These are phyloP conservation scores for Plasmodium blacklocki DNA, from an alignment of 169 alveolate species.

Conservation along the genomic window DNA sequence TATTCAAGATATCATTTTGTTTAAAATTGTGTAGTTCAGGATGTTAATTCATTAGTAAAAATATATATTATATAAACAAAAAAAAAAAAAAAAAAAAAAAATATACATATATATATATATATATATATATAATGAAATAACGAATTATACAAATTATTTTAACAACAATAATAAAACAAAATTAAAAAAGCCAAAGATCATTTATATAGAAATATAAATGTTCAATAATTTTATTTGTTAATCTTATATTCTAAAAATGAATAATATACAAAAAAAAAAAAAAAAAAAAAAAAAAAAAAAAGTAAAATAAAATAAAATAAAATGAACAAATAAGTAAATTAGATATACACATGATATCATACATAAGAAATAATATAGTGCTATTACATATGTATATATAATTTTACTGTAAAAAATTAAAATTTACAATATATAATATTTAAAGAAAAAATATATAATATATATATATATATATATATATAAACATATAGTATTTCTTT, in stretches of 20 bases:
- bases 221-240: neutral
- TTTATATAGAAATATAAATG: constrained; percentile 7
- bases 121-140: neutral
- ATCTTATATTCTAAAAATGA: neutral
- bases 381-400: neutral
- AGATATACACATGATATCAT: too few species aligned
- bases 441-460: neutral
- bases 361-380: neutral
- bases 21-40: constrained; percentile 18
- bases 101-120: neutral
- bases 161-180: constrained; percentile 74
- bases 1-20: neutral
- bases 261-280: constrained; percentile 2
- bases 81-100: constrained; percentile 29
- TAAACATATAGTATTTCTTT: neutral
- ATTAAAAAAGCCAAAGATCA: constrained; percentile 60
- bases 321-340: too few species aligned
- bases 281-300: neutral
- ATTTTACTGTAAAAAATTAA: too few species aligned
- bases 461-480: too few species aligned
- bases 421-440: too few species aligned
- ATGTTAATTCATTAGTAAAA: constrained; percentile 1
- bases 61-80: constrained; percentile 15
- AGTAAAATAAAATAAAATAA: neutral
- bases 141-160: constrained; percentile 41